Evolutionary conservation across 208 protist genomes (phyloP).

Genomic region (Herpetomonas samuelpessoai): DNA sequence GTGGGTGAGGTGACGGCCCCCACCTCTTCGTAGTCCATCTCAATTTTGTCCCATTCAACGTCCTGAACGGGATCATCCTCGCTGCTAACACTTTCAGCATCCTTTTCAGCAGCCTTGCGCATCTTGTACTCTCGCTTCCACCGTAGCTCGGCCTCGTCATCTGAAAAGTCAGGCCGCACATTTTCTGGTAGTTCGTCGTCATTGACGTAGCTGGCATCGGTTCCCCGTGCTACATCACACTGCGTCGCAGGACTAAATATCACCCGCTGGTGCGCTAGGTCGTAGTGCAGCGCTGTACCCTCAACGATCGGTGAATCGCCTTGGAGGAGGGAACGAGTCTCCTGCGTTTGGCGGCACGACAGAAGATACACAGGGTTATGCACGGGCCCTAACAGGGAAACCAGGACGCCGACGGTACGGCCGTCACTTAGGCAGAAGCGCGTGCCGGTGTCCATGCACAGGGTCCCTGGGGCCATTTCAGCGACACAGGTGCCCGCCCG

Average conservation of each 20-base stretch:
- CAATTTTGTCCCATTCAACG: not conserved
- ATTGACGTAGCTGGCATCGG: slow-evolving; percentile 87
- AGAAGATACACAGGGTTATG: slow-evolving; percentile 51
- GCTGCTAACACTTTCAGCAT: slow-evolving; percentile 29
- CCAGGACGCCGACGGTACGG: slow-evolving; percentile 40
- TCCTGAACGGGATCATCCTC: not conserved
- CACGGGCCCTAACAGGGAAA: slow-evolving; percentile 66
- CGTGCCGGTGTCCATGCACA: slow-evolving; percentile 65
- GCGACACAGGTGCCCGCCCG: slow-evolving; percentile 36
- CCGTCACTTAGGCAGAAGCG: slow-evolving; percentile 65
- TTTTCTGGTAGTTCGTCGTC: slow-evolving; percentile 83
- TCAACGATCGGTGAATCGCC: slow-evolving; percentile 7
- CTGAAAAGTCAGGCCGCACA: slow-evolving; percentile 83
- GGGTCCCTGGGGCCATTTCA: slow-evolving; percentile 27
- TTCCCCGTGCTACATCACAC: slow-evolving; percentile 61
- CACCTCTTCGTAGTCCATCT: not conserved
- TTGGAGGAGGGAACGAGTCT: not conserved
- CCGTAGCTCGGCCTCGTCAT: slow-evolving; percentile 78
- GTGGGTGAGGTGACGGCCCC: too few species aligned
- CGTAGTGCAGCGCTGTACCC: slow-evolving; percentile 47
- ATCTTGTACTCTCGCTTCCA: slow-evolving; percentile 75
- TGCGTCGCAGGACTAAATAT: slow-evolving; percentile 50
- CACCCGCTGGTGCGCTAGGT: slow-evolving; percentile 44
- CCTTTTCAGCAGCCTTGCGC: slow-evolving; percentile 7
- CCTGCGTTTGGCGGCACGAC: slow-evolving; percentile 7